Conservation (phyloP, 2,329 filamentous ascomycete species). For the Alternaria arbusti region DNA sequence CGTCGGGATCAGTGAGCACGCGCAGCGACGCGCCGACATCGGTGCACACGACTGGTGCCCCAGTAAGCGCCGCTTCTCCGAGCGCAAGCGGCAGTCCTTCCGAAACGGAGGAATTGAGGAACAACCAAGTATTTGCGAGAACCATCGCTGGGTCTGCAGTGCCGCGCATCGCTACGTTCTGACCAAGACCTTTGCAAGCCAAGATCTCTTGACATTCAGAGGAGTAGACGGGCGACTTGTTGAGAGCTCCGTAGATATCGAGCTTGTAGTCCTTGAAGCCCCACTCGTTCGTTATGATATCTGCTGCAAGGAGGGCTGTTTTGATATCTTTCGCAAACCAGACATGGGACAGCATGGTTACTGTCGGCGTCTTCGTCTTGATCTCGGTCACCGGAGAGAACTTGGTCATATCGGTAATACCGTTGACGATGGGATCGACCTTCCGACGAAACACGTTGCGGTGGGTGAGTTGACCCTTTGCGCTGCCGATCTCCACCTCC, state of each 20-base stretch:
- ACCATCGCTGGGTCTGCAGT: constrained; percentile 61
- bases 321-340: constrained; percentile 69
- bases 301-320: constrained; percentile 67
- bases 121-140: constrained; percentile 51
- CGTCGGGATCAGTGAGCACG: constrained; percentile 61
- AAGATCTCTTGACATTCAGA: constrained; percentile 65
- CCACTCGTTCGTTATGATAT: constrained; percentile 70
- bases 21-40: constrained; percentile 63
- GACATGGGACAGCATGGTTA: constrained; percentile 70
- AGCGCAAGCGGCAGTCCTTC: constrained; percentile 64
- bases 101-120: constrained; percentile 63
- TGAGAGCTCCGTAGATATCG: constrained; percentile 68
- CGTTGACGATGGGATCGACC: constrained; percentile 70
- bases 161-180: constrained; percentile 60
- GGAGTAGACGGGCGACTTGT: constrained; percentile 67
- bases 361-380: constrained; percentile 64
- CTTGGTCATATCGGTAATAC: constrained; percentile 68
- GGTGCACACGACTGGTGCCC: constrained; percentile 63
- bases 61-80: constrained; percentile 64
- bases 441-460: constrained; percentile 65
- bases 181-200: constrained; percentile 60
- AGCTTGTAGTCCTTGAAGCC: constrained; percentile 70
- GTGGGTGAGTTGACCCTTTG: constrained; percentile 63
- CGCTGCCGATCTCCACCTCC: constrained; percentile 67
- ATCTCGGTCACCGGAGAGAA: constrained; percentile 67